Evolutionary conservation across 1,284 basidiomycete genomes (phyloP).

Genomic region (Cryptococcus floricola): DNA sequence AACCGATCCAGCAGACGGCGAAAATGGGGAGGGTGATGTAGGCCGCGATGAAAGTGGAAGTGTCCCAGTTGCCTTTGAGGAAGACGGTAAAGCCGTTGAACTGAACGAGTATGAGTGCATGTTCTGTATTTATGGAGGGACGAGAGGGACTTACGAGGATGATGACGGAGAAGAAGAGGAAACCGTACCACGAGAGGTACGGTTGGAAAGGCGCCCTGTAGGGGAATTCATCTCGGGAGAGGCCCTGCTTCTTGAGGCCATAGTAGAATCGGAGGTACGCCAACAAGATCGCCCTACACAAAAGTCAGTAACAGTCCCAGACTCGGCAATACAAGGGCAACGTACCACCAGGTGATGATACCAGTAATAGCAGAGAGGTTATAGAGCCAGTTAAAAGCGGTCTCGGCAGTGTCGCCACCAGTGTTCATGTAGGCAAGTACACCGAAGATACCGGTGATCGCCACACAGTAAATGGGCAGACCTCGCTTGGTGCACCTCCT

Average conservation of each 20-base stretch:
- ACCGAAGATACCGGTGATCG: slow-evolving; percentile 54
- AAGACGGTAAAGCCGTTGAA: slow-evolving; percentile 55
- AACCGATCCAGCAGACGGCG: slow-evolving; percentile 58
- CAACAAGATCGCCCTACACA: slow-evolving; percentile 58
- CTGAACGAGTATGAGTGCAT: slow-evolving; percentile 1
- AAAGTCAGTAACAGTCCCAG: slow-evolving; percentile 10
- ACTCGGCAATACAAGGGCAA: slow-evolving; percentile 10
- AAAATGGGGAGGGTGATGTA: slow-evolving; percentile 58
- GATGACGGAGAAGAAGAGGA: slow-evolving; percentile 17
- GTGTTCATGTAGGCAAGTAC: slow-evolving; percentile 56
- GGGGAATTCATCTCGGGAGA: slow-evolving; percentile 55
- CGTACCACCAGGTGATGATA: slow-evolving; percentile 60
- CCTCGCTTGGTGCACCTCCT: slow-evolving; percentile 67
- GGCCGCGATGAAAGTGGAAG: slow-evolving; percentile 42
- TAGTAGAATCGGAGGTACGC: slow-evolving; percentile 71
- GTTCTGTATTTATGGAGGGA: not conserved
- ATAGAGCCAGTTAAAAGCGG: slow-evolving; percentile 59
- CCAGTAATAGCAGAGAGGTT: slow-evolving; percentile 67
- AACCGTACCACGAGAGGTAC: slow-evolving; percentile 47
- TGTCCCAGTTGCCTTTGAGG: slow-evolving; percentile 57
- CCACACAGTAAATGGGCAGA: slow-evolving; percentile 64
- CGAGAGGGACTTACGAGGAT: slow-evolving; percentile 9
- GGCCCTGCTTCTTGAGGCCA: slow-evolving; percentile 59
- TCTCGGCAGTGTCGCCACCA: slow-evolving; percentile 30
- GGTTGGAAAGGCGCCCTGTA: slow-evolving; percentile 60